Evolutionary conservation across 495 filamentous ascomycete species (phyloP).

Genomic region (Aspergillus coremiiformis): DNA sequence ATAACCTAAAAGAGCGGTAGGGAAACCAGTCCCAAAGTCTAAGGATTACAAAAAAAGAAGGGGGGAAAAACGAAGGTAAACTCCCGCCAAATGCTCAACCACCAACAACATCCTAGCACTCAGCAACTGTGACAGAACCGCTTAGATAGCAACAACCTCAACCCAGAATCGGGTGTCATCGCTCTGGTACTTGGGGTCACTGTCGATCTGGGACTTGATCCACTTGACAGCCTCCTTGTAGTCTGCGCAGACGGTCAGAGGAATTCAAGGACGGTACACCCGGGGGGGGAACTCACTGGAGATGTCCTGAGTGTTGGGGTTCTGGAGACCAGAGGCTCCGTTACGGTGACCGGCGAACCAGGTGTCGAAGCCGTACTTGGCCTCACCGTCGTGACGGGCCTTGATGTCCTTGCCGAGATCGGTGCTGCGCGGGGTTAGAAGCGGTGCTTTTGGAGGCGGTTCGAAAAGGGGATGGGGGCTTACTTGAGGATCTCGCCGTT

Average conservation of each 20-base stretch:
- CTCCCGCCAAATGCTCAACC: neutral
- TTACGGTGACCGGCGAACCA: constrained; percentile 26
- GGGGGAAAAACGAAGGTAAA: no score
- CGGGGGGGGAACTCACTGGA: constrained; percentile 8
- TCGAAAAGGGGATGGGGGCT: neutral
- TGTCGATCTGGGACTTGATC: constrained; percentile 26
- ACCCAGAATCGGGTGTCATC: constrained; percentile 21
- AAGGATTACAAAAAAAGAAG: neutral
- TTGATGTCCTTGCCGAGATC: constrained; percentile 20
- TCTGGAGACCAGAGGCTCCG: constrained; percentile 16
- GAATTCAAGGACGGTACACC: neutral
- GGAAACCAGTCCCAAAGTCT: neutral
- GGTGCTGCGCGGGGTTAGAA: constrained; percentile 7
- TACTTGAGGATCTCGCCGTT: constrained; percentile 25
- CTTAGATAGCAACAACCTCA: constrained; percentile 16
- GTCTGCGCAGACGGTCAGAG: constrained; percentile 5
- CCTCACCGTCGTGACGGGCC: constrained; percentile 22
- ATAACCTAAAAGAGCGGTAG: neutral
- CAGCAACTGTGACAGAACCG: neutral
- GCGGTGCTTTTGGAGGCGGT: no score
- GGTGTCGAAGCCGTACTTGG: constrained; percentile 19
- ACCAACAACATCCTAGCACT: no score
- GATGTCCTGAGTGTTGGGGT: constrained; percentile 21
- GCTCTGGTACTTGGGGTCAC: constrained; percentile 11
- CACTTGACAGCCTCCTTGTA: constrained; percentile 21